Base-by-base conservation (phyloP, 2,329 filamentous ascomycete genomes). In the Magnaporthales sp. region DNA sequence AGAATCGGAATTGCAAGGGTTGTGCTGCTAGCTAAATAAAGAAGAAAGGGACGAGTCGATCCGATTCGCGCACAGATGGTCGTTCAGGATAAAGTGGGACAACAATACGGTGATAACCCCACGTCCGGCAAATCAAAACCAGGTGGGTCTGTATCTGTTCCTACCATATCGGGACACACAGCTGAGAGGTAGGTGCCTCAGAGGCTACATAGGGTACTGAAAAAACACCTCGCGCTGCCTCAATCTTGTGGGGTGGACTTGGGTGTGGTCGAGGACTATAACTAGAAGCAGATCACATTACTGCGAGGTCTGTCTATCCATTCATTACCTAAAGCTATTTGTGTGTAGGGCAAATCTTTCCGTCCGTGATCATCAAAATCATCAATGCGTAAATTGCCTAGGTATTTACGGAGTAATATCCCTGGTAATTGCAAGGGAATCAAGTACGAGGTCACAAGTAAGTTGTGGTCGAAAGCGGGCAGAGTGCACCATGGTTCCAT, bases 1-100 rank as follows among this genome's bases (percentile, higher is more conserved):
- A 46, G 38, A 46, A 46, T 46, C 38, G 19, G 4, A 46, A 19
- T 46, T 46, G 15, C 38, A 46, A n/a, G 38, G 38, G 38, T n/a
- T 46, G 38, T 46, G 38, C 38, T 46, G 15, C 7, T 46, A n/a
- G 4, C 38, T 46, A 46, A 46, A 46, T n/a, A 46, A 46, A 46
- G 38, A 19, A 46, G 38, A n/a, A 46, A 46, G n/a, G 1, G 15
- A 60, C 11, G 29, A 60, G 56, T 15, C 56, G 56, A 60, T 60
- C 56, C 56, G 56, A 60, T 60, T 60, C 24, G 56, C 56, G 56
- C 56, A 60, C 56, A 60, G 56, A 60, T 27, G 56, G 15, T 60
- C 56, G 26, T 60, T 24, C 56, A 11, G 22, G 22, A 27, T 9
- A 19, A n/a, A 46, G 56, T 60, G 56, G 56, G 56, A 24, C 24